Percentiles rank a stretch among this genome's conserved stretches.
Evolutionary conservation across 163 green algal species (phyloP).

Genomic region (Scenedesmus sp.): DNA sequence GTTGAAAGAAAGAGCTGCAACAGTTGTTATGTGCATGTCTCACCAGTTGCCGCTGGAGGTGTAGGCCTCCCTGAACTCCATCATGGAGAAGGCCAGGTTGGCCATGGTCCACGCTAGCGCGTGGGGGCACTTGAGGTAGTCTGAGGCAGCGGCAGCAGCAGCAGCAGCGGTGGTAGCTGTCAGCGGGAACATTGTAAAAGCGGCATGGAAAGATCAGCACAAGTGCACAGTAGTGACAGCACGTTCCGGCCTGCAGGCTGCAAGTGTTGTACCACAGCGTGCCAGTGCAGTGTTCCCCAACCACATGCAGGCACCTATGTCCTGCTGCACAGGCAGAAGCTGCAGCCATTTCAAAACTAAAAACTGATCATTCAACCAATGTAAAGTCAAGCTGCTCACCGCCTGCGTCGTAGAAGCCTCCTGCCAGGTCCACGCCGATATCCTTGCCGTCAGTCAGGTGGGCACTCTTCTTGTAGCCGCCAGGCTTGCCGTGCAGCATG

Average conservation of each 20-base stretch:
- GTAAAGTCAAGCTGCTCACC: slow-evolving; percentile 37
- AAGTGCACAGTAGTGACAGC: too few species aligned
- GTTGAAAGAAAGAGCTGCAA: neutral
- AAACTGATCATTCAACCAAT: too few species aligned
- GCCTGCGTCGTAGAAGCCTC: slow-evolving; percentile 67
- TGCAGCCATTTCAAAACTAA: neutral
- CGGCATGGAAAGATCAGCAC: too few species aligned
- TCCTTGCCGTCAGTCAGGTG: slow-evolving; percentile 57
- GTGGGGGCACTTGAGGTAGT: slow-evolving; percentile 50
- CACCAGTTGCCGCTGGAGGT: neutral
- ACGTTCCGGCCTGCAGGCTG: too few species aligned
- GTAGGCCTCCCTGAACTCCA: slow-evolving; percentile 51
- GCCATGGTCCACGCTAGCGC: slow-evolving; percentile 36
- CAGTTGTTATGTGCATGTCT: neutral
- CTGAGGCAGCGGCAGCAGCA: neutral
- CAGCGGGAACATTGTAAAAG: too few species aligned
- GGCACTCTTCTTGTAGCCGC: slow-evolving; percentile 43
- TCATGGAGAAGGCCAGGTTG: slow-evolving; percentile 40
- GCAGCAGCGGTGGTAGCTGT: neutral
- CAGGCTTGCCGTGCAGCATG: slow-evolving; percentile 14
- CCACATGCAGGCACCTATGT: too few species aligned
- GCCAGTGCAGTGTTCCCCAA: too few species aligned
- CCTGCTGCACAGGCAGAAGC: neutral
- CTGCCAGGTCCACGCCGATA: slow-evolving; percentile 52
- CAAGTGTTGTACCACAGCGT: too few species aligned